Conservation (phyloP, 2,329 filamentous ascomycete species). For the Orbilia javanica region DNA sequence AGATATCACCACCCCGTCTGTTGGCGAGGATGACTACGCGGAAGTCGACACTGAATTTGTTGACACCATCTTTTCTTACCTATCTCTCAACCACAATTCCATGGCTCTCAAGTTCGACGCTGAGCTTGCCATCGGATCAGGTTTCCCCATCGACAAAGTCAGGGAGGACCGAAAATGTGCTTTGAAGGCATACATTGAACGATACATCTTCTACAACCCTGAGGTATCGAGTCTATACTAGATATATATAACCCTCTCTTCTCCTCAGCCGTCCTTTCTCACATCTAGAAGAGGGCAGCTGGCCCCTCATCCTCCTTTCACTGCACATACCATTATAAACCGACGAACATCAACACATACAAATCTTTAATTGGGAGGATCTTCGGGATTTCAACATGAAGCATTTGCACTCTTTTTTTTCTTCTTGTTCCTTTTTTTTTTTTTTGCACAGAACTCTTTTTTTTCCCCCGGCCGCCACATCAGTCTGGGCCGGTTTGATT, state of each 20-base stretch:
- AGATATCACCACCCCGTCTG: constrained; percentile 48
- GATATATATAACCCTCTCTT: constrained; percentile 8
- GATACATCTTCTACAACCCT: constrained; percentile 54
- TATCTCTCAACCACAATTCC: constrained; percentile 53
- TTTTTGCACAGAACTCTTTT: not conserved
- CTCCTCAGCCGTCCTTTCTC: not conserved
- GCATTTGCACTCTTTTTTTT: constrained; percentile 18
- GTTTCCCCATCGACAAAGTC: constrained; percentile 51
- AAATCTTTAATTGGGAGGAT: constrained; percentile 50
- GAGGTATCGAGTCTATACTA: constrained; percentile 33
- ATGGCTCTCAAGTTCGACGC: constrained; percentile 56
- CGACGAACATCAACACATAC: constrained; percentile 17
- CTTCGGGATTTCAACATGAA: constrained; percentile 10
- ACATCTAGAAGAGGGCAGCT: constrained; percentile 21
- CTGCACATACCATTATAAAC: constrained; percentile 44
- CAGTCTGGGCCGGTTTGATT: not conserved
- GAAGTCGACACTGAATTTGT: constrained; percentile 55
- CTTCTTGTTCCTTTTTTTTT: too few species aligned
- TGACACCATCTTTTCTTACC: constrained; percentile 52
- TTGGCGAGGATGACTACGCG: constrained; percentile 51
- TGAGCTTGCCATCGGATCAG: constrained; percentile 52
- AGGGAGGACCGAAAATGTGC: constrained; percentile 45
- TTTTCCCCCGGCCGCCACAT: not conserved
- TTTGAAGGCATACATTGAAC: constrained; percentile 54
- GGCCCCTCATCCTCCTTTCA: constrained; percentile 44